Evolutionary conservation across 306 rosid species (phyloP).

Genomic region (Quercus ilex): DNA sequence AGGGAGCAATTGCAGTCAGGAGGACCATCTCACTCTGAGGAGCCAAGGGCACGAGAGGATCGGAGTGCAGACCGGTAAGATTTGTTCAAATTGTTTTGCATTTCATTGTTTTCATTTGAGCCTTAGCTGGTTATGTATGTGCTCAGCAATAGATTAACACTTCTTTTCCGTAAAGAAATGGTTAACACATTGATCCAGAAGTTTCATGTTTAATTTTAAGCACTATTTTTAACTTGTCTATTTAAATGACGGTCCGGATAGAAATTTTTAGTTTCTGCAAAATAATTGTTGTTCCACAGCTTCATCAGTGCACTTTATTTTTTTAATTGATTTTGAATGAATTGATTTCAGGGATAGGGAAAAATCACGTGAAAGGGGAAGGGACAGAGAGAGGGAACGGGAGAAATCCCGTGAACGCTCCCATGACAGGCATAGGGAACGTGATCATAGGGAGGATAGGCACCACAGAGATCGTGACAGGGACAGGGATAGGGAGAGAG

Average conservation of each 20-base stretch:
- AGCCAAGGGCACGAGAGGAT: slow-evolving; percentile 88
- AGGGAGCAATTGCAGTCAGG: slow-evolving; percentile 88
- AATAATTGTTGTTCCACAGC: background rate
- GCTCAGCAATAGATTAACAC: background rate
- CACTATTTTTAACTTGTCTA: background rate
- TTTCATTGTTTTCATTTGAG: background rate
- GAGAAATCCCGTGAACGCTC: slow-evolving; percentile 72
- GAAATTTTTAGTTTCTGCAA: background rate
- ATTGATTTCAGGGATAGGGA: slow-evolving; percentile 71
- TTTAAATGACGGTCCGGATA: background rate
- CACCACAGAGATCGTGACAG: slow-evolving; percentile 94
- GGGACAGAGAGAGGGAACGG: slow-evolving; percentile 63
- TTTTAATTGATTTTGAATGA: slow-evolving; percentile 23
- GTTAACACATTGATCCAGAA: background rate
- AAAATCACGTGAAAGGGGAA: slow-evolving; percentile 80
- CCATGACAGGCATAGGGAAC: slow-evolving; percentile 74
- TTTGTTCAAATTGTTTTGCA: slow-evolving; percentile 7
- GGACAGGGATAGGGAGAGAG: slow-evolving; percentile 50
- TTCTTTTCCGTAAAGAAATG: background rate
- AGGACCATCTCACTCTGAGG: slow-evolving; percentile 81
- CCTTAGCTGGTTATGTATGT: background rate
- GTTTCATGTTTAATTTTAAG: background rate
- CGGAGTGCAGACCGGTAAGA: slow-evolving; percentile 72
- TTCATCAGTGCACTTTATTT: background rate
- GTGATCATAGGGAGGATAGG: slow-evolving; percentile 82